phyloP scores from a whole-genome alignment of 352 stramenopile genomes.

The Elongisporangium anandrum region DNA sequence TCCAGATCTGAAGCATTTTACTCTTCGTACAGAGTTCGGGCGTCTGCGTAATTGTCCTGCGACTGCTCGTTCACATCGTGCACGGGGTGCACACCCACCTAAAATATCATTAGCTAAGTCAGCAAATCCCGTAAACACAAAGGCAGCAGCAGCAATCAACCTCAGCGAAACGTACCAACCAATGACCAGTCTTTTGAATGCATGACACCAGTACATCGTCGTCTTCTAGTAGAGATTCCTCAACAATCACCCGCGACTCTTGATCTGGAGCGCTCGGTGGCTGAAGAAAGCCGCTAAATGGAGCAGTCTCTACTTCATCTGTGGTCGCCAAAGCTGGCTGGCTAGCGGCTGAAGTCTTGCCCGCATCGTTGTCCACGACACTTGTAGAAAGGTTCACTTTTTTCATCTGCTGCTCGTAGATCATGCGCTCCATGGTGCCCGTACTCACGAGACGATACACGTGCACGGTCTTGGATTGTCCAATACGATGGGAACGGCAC shows the following conservation, averaged over 20 bases:
- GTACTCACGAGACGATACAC: constrained; percentile 92
- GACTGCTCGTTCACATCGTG: constrained; percentile 22
- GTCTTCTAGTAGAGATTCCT: constrained; percentile 29
- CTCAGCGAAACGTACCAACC: constrained; percentile 41
- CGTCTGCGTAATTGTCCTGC: no score
- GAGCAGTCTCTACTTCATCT: constrained; percentile 2
- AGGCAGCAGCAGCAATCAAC: neutral
- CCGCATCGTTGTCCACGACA: constrained; percentile 57
- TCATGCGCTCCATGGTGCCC: constrained; percentile 91
- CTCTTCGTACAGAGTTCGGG: no score
- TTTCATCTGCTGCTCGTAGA: constrained; percentile 89
- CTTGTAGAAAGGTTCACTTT: constrained; percentile 77
- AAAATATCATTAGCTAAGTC: neutral
- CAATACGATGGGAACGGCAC: constrained; percentile 90
- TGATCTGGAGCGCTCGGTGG: constrained; percentile 29
- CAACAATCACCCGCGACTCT: constrained; percentile 20
- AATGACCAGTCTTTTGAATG: constrained; percentile 44
- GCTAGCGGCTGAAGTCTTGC: neutral
- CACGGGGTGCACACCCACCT: constrained; percentile 42
- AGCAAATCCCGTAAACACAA: constrained; percentile 5
- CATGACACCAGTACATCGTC: constrained; percentile 63
- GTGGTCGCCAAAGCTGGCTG: neutral
- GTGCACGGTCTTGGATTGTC: constrained; percentile 85
- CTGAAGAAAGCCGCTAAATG: constrained; percentile 60
- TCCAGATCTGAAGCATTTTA: no score